Base-by-base conservation (phyloP, 352 stramenopile species). In the Thalassiosira exigua region DNA sequence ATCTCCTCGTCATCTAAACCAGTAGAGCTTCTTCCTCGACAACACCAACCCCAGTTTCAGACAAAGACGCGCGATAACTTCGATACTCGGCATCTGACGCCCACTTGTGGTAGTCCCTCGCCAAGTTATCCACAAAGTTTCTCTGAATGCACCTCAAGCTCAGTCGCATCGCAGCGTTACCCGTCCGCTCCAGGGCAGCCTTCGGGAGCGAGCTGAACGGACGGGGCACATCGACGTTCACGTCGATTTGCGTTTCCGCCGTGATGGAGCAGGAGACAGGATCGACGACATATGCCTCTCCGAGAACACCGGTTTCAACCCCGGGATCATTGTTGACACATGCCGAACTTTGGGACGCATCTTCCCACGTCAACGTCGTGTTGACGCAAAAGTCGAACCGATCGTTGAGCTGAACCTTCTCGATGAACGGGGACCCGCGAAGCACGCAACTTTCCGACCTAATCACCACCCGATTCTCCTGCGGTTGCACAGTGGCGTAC, bases 331-430 rank as follows among this genome's bases (percentile, higher is more conserved):
- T 19, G 19, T 33, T 27, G 17, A 52, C 9, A 66, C 19, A 17
- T 11, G 9, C 53, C 4, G 9, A 46, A 12, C 22, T 61, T 61
- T 61, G 53, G 17, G 54, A 68, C n/a, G 39, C 12, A 72, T 84
- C 75, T 4, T 61, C 44, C 75, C 75, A 84, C 44, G 75, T 84
- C 22, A 84, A 65, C 19, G 48, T 70, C 41, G 41, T 64, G 2
- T 44, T 53, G 12, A 84, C 75, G 22, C 26, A 30, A 39, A 84
- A 84, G 53, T 75, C 58, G 46, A 84, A 84, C 33, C 69, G 30
- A 48, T 84, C 75, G 58, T 84, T 84, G 17, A 84, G 65, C 51
- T 72, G 66, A 0, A 75, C 64, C 48, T 79, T 80, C 27, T 79
- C 75, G 30, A 84, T 76, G 62, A 84, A 84, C 29, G 54, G 50